phyloP scores from a whole-genome alignment of 345 rosid species.

The Populus deltoides region DNA sequence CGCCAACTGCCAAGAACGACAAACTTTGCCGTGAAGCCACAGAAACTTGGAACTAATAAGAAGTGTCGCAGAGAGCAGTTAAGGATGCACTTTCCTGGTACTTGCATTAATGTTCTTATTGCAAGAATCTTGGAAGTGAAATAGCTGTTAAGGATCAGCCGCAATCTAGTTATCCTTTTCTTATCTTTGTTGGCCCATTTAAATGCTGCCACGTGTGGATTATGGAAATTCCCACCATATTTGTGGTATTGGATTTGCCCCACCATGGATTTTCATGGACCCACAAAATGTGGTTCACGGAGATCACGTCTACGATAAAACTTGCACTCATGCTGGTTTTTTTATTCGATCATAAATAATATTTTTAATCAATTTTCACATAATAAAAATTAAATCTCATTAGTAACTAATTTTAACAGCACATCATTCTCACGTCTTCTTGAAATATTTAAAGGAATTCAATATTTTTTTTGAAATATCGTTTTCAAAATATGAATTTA shows the following conservation, averaged over 20 bases:
- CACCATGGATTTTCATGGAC: background rate
- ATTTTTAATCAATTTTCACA: no score
- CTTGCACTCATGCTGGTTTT: no score
- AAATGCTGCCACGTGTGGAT: constrained; percentile 24
- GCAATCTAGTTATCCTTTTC: constrained; percentile 17
- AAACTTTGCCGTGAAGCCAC: background rate
- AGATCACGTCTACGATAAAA: no score
- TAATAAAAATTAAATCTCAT: no score
- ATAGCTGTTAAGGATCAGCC: background rate
- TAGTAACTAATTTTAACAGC: no score
- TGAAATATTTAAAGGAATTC: no score
- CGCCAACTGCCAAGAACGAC: no score
- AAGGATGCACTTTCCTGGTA: background rate
- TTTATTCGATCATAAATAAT: no score
- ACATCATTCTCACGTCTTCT: no score
- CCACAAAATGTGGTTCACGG: background rate
- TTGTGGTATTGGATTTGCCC: background rate
- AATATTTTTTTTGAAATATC: no score
- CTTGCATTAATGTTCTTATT: background rate
- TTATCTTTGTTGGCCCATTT: constrained; percentile 44
- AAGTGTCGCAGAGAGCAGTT: background rate
- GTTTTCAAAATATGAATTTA: no score
- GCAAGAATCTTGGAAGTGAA: background rate
- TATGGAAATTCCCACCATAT: background rate
- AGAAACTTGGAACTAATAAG: background rate